Conservation (phyloP, 257 asterid species). For the Ajuga chamaepitys region DNA sequence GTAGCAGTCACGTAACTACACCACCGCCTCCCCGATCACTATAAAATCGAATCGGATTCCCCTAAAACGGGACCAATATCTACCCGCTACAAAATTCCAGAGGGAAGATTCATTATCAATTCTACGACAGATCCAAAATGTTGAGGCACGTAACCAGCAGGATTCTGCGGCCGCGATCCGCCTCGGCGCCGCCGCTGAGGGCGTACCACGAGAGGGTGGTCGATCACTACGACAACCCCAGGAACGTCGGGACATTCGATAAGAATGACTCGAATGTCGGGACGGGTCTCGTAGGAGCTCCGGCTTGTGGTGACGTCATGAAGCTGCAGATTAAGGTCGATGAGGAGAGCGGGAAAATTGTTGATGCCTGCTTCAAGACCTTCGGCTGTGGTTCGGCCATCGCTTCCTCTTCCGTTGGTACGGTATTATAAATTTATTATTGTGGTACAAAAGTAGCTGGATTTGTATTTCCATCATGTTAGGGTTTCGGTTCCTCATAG, state of each 20-base stretch:
- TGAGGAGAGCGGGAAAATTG: slow-evolving; percentile 61
- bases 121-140: slow-evolving; percentile 28
- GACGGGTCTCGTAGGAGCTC: slow-evolving; percentile 92
- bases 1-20: not conserved
- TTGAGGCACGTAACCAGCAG: slow-evolving; percentile 38
- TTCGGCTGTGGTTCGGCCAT: slow-evolving; percentile 94
- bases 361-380: slow-evolving; percentile 91
- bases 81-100: not conserved
- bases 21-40: slow-evolving; percentile 11
- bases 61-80: not conserved
- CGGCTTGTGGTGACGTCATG: slow-evolving; percentile 97
- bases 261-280: slow-evolving; percentile 74
- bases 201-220: slow-evolving; percentile 94
- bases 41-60: slow-evolving; percentile 21
- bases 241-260: slow-evolving; percentile 86
- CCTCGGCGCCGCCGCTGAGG: slow-evolving; percentile 24
- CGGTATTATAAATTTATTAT: no score
- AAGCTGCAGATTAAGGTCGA: slow-evolving; percentile 86
- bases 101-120: not conserved
- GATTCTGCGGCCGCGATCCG: slow-evolving; percentile 20
- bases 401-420: slow-evolving; percentile 95
- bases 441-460: not conserved
- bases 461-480: not conserved
- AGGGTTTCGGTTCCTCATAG: not conserved
- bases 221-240: slow-evolving; percentile 86